phyloP scores from a whole-genome alignment of 176 grass and related monocot genomes.

The Ananas comosus region DNA sequence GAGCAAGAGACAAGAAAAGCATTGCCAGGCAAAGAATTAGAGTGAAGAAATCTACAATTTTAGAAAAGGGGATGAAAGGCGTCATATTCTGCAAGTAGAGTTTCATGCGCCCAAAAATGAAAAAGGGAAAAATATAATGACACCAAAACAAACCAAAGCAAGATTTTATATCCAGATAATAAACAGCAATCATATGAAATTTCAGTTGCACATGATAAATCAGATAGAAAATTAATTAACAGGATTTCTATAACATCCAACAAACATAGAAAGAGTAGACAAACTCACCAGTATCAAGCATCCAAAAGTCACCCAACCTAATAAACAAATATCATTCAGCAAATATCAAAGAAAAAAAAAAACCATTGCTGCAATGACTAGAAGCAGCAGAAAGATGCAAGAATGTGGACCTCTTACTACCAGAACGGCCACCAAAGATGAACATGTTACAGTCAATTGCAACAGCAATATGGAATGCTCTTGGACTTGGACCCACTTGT shows the following conservation, averaged over 20 bases:
- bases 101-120: neutral
- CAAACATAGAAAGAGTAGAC: neutral
- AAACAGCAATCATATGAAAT: neutral
- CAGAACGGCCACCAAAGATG: conserved; percentile 71
- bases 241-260: neutral
- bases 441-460: conserved; percentile 74
- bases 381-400: neutral
- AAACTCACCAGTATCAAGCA: conserved; percentile 74
- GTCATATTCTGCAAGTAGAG: neutral
- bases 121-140: neutral
- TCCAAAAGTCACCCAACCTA: conserved; percentile 96
- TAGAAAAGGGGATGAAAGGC: neutral
- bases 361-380: neutral
- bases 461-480: conserved; percentile 74
- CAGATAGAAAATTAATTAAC: neutral
- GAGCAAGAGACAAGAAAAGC: neutral
- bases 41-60: neutral
- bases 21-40: neutral
- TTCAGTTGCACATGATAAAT: neutral
- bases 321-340: conserved; percentile 2
- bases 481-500: conserved; percentile 56
- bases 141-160: too few species aligned
- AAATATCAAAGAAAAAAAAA: conserved; percentile 21
- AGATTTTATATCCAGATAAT: neutral
- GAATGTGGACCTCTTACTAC: conserved; percentile 56